phyloP scores from a whole-genome alignment of 2,329 filamentous ascomycete genomes.

The Alternaria postmessia region DNA sequence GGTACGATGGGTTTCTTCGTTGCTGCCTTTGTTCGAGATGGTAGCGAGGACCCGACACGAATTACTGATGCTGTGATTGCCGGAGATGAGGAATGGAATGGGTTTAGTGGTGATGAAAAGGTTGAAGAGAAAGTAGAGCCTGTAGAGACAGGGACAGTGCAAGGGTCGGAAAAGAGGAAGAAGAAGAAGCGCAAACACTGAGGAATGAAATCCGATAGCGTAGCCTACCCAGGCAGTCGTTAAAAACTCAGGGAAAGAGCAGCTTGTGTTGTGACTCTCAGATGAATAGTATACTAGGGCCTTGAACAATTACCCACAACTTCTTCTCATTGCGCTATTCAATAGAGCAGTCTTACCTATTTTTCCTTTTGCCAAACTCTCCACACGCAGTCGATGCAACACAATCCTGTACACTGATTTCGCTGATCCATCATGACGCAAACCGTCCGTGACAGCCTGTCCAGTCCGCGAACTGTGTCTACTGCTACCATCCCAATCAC shows the following conservation, averaged over 20 bases:
- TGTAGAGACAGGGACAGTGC: neutral
- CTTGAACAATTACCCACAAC: neutral
- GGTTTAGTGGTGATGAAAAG: conserved; percentile 51
- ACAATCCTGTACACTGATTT: neutral
- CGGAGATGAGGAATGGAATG: conserved; percentile 54
- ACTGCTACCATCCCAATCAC: conserved; percentile 4
- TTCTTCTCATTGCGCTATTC: neutral
- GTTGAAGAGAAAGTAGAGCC: conserved; percentile 5
- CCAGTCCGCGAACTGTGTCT: conserved; percentile 8
- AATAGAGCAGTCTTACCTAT: conserved; percentile 1
- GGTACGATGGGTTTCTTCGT: conserved; percentile 97
- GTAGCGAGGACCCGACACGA: conserved; percentile 4
- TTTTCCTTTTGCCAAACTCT: neutral
- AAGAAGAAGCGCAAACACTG: conserved; percentile 34
- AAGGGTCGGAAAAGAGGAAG: conserved; percentile 23
- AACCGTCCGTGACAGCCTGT: neutral
- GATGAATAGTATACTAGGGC: neutral
- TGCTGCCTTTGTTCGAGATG: conserved; percentile 78
- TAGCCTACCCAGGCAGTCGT: neutral
- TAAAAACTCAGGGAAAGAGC: neutral
- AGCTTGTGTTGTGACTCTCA: neutral
- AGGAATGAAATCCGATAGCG: neutral
- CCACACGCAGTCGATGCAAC: neutral
- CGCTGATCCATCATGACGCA: neutral
- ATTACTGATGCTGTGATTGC: conserved; percentile 5